These are phyloP conservation scores for Phytophthora cactorum DNA, from an alignment of 352 stramenopile species.

Conservation along the genomic window DNA sequence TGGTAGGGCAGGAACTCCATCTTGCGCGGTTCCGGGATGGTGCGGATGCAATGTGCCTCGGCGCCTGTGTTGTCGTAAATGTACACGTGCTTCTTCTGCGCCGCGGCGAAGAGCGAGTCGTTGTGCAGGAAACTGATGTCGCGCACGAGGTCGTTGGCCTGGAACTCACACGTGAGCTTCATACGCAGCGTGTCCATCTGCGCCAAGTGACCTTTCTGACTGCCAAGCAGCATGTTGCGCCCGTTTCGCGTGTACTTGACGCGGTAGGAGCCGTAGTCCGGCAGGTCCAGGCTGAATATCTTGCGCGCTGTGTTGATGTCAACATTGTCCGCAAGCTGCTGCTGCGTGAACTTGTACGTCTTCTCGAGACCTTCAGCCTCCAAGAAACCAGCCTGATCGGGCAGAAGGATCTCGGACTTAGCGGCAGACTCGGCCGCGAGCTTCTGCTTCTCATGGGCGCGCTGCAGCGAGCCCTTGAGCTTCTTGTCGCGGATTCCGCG, in stretches of 20 bases:
- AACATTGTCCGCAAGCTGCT: constrained; percentile 84
- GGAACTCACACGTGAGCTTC: constrained; percentile 93
- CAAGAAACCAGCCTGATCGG: constrained; percentile 84
- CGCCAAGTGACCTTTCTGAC: constrained; percentile 94
- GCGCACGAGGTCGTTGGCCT: constrained; percentile 94
- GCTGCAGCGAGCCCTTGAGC: constrained; percentile 74
- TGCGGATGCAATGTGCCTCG: constrained; percentile 96
- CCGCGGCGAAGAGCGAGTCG: constrained; percentile 96
- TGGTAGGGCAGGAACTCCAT: constrained; percentile 99
- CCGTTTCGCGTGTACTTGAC: constrained; percentile 97
- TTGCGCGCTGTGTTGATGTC: constrained; percentile 95
- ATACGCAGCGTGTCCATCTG: constrained; percentile 95
- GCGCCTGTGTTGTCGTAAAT: constrained; percentile 98
- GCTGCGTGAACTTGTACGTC: constrained; percentile 96
- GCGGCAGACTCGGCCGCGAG: constrained; percentile 86
- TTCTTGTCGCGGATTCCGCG: constrained; percentile 91
- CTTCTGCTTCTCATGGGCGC: constrained; percentile 81
- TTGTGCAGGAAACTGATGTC: constrained; percentile 98
- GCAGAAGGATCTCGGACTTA: constrained; percentile 92
- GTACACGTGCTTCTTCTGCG: constrained; percentile 98
- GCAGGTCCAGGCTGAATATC: constrained; percentile 95
- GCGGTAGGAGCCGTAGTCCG: constrained; percentile 93
- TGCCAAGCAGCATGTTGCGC: constrained; percentile 93
- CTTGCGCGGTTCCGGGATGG: constrained; percentile 91
- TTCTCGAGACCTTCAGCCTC: constrained; percentile 97